Base-by-base conservation (phyloP, 1,139 yeast species). In the Candida sojae region DNA sequence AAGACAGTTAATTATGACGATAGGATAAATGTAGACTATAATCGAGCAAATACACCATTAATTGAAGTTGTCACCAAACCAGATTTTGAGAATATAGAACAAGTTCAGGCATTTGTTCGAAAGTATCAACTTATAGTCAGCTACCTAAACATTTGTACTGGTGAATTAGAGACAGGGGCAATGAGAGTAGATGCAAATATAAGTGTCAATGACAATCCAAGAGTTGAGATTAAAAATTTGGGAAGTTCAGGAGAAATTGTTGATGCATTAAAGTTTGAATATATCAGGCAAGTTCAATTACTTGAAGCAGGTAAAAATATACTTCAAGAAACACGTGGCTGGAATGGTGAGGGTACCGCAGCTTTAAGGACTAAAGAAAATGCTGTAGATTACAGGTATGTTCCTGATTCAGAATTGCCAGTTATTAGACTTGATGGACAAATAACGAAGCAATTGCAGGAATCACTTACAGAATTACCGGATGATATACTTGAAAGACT, bases 101-200 rank as follows among this genome's bases (percentile, higher is more conserved):
- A 91, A 56, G 90, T 96, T 0, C 81, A 82, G 37, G 82, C 87
- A 0, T 93, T 93, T 65, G 80, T 95, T 35, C 86, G 84, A 56
- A 91, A 90, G 59, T 86, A 87, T 56, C 96, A 90, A 60, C 73
- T 82, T 34, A 67, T 91, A 43, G 80, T 93, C 36, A 75, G 85
- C 44, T 83, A 83, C 55, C 64, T 91, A 44, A 82, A 80, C 4
- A 81, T 93, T 2, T 90, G 96, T 57, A 78, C 95, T 0, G 98
- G 97, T 23, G 96, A 91, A 57, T 73, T 93, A 58, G 99, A 93
- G 61, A 83, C 92, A 0, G 99, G 99, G 7, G 95, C 97, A 0
- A 86, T 95, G 77, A 77, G 99, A 59, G 96, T 92, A 4, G 99
- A 93, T 62, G 98, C 91, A 7, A 93, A 93, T 58, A 79, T 93